Evolutionary conservation across 2,329 filamentous ascomycete species (phyloP).

Genomic region (Ramularia endophylla): DNA sequence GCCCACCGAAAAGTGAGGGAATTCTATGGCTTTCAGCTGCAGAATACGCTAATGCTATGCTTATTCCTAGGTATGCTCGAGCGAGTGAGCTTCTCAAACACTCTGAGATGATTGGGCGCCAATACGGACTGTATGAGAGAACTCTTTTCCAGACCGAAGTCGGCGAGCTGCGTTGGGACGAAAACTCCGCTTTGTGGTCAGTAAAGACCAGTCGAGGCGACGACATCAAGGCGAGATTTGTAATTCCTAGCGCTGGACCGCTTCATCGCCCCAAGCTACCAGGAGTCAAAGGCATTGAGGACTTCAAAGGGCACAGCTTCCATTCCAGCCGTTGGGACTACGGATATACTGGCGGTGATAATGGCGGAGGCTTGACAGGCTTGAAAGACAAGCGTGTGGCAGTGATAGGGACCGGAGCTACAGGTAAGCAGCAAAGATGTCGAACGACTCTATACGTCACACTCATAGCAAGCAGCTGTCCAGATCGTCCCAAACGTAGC

Average conservation of each 20-base stretch:
- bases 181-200: constrained; percentile 31
- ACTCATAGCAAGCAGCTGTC: constrained; percentile 21
- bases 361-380: constrained; percentile 11
- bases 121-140: constrained; percentile 26
- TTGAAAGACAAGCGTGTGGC: constrained; percentile 18
- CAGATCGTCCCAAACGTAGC: constrained; percentile 37
- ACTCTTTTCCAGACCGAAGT: constrained; percentile 37
- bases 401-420: constrained; percentile 20
- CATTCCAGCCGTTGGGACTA: constrained; percentile 43
- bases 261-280: constrained; percentile 41
- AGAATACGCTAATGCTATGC: no score
- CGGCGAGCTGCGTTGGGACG: constrained; percentile 15
- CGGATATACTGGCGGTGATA: constrained; percentile 33
- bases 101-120: constrained; percentile 16
- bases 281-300: constrained; percentile 32
- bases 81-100: constrained; percentile 38
- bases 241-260: constrained; percentile 38
- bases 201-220: constrained; percentile 17
- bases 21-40: no score
- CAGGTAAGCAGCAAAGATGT: constrained; percentile 11
- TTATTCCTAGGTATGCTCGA: constrained; percentile 24
- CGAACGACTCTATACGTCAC: constrained; percentile 16
- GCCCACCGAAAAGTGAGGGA: constrained; percentile 31
- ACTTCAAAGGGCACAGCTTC: constrained; percentile 37
- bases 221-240: constrained; percentile 34